A percentile compares a stretch with the other conserved stretches of the same genome.
Conservation (phyloP, 805 yeast genomes). For the Candida broadrunensis region DNA sequence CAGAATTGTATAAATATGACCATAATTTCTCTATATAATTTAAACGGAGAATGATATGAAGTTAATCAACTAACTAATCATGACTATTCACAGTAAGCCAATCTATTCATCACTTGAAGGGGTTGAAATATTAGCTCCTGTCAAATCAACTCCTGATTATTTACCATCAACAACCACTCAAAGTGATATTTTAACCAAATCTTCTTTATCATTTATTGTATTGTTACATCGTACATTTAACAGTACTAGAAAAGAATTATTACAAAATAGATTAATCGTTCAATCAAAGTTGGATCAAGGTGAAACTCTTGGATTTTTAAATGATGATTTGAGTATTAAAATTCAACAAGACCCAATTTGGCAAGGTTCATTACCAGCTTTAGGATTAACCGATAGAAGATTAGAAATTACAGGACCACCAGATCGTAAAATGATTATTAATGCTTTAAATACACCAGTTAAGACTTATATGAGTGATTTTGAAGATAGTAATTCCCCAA, state of each 20-base stretch:
- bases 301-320: slow-evolving; percentile 8
- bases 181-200: slow-evolving; percentile 16
- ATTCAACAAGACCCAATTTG: slow-evolving; percentile 13
- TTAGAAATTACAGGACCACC: slow-evolving; percentile 22
- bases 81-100: background rate
- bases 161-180: slow-evolving; percentile 12
- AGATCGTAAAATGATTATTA: slow-evolving; percentile 18
- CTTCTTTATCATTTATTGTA: slow-evolving; percentile 16
- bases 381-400: slow-evolving; percentile 16
- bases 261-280: slow-evolving; percentile 12
- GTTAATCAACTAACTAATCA: too few relatives aligned
- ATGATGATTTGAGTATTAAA: slow-evolving; percentile 9
- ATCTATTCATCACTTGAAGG: slow-evolving; percentile 7
- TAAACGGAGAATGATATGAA: too few relatives aligned
- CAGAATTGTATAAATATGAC: too few relatives aligned
- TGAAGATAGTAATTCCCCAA: slow-evolving; percentile 17
- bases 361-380: slow-evolving; percentile 17
- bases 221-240: slow-evolving; percentile 17
- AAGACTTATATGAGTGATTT: slow-evolving; percentile 20
- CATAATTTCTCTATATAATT: too few relatives aligned
- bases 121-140: slow-evolving; percentile 12
- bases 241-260: slow-evolving; percentile 10
- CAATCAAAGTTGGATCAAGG: slow-evolving; percentile 14
- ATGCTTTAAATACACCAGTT: slow-evolving; percentile 19
- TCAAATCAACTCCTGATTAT: slow-evolving; percentile 9